Base-by-base conservation (phyloP, 2,329 filamentous ascomycete species). In the Mariannaea sp. region DNA sequence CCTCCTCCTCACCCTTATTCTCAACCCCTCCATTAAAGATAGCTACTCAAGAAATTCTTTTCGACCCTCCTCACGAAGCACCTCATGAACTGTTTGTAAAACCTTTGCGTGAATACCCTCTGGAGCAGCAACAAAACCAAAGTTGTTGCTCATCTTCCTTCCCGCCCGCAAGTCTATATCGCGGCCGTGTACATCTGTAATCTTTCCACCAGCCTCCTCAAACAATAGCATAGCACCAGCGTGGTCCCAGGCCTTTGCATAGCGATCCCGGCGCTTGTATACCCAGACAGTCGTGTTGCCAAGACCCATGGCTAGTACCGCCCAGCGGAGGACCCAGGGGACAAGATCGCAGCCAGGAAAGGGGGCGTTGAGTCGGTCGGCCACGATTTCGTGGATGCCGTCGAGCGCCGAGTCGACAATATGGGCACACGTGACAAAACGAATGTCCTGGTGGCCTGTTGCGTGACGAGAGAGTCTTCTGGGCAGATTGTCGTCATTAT, bases 1-100 rank as follows among this genome's bases (percentile, higher is more conserved):
- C n/a, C n/a, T n/a, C n/a, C n/a, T n/a, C n/a, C n/a, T n/a, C n/a
- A n/a, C n/a, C n/a, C n/a, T n/a, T n/a, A n/a, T n/a, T n/a, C n/a
- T n/a, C n/a, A n/a, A n/a, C n/a, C n/a, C n/a, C n/a, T n/a, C n/a
- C n/a, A n/a, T n/a, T n/a, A n/a, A n/a, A n/a, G n/a, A n/a, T n/a
- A n/a, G n/a, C n/a, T 33, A 20, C 16, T 51, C 35, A 36, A 71
- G 14, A 39, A 63, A 65, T 0, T 60, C 64, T 0, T 59, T 58
- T 17, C 66, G 65, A 0, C 65, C 59, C 43, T 76, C 64, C 17
- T 74, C 70, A 19, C 49, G 71, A 60, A 96, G 75, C n/a, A 96
- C 91, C 57, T 85, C 82, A 70, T 88, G 88, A 2, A 97, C 93
- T 5, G 83, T 89, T 60, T 84, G 79, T 50, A 83, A 61, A 2